Conservation (phyloP, 495 filamentous ascomycete genomes). For the Symbiotaphrina buchneri region DNA sequence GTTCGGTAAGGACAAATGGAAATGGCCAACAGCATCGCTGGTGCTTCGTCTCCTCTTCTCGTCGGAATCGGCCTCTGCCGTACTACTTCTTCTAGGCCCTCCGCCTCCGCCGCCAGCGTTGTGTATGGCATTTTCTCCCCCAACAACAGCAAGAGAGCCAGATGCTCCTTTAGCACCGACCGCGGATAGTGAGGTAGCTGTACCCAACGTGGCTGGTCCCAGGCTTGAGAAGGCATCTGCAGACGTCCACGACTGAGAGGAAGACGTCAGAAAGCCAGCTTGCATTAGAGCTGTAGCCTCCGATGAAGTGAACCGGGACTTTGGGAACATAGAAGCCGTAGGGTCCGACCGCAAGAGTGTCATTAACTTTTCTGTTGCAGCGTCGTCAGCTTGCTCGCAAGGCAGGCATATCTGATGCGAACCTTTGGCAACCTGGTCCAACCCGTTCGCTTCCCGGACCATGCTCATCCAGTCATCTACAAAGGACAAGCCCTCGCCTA, state of each 20-base stretch:
- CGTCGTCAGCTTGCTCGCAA: background rate
- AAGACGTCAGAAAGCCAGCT: slow-evolving; percentile 48
- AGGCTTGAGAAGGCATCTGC: slow-evolving; percentile 30
- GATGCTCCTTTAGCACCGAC: slow-evolving; percentile 31
- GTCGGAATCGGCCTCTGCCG: slow-evolving; percentile 1
- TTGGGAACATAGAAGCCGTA: slow-evolving; percentile 24
- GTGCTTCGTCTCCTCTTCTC: background rate
- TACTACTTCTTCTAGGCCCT: slow-evolving; percentile 1
- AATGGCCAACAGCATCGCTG: slow-evolving; percentile 10
- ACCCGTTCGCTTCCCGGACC: slow-evolving; percentile 17
- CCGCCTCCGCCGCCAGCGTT: slow-evolving; percentile 25
- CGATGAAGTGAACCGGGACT: slow-evolving; percentile 20
- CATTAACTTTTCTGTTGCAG: slow-evolving; percentile 25
- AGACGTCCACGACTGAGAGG: slow-evolving; percentile 5
- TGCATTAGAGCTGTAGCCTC: slow-evolving; percentile 37
- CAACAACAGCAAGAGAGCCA: slow-evolving; percentile 37
- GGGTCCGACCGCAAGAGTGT: slow-evolving; percentile 29
- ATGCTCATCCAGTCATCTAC: slow-evolving; percentile 35
- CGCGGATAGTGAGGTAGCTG: slow-evolving; percentile 25
- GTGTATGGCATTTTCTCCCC: slow-evolving; percentile 30
- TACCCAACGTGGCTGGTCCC: slow-evolving; percentile 17
- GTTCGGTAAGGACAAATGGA: slow-evolving; percentile 49
- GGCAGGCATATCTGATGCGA: slow-evolving; percentile 1
- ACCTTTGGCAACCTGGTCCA: slow-evolving; percentile 29
- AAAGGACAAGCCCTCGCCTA: slow-evolving; percentile 53